These are phyloP conservation scores for Colletotrichum agaves DNA, from an alignment of 2,329 filamentous ascomycete genomes.

Conservation along the genomic window DNA sequence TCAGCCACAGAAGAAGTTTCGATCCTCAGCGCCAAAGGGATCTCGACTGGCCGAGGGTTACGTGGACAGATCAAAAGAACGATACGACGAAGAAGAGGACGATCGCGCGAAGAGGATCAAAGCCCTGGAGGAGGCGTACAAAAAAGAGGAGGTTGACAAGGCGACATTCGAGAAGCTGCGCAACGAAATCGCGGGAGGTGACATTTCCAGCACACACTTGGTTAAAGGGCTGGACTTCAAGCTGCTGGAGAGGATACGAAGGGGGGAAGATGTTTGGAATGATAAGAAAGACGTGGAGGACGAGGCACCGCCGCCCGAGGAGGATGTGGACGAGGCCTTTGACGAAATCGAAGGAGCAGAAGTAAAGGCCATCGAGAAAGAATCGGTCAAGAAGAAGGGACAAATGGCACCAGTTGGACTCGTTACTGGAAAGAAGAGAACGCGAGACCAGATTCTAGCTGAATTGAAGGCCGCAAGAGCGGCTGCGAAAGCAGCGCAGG, in stretches of 20 bases:
- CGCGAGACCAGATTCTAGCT: constrained; percentile 73
- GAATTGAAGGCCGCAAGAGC: constrained; percentile 72
- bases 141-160: constrained; percentile 85
- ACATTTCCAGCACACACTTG: constrained; percentile 82
- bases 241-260: constrained; percentile 75
- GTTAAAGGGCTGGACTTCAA: constrained; percentile 93
- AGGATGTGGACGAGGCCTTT: constrained; percentile 74
- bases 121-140: constrained; percentile 83
- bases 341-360: constrained; percentile 67
- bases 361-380: constrained; percentile 63
- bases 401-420: constrained; percentile 65
- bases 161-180: constrained; percentile 80
- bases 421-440: constrained; percentile 69
- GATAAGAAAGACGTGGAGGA: constrained; percentile 45
- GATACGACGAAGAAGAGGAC: constrained; percentile 64
- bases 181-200: constrained; percentile 83
- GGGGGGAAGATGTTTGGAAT: constrained; percentile 74
- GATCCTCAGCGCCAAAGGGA: constrained; percentile 84
- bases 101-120: constrained; percentile 74
- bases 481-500: constrained; percentile 65
- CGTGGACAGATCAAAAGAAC: constrained; percentile 78
- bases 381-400: constrained; percentile 69
- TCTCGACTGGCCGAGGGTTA: constrained; percentile 84
- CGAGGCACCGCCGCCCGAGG: constrained; percentile 42
- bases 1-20: constrained; percentile 77